Evolutionary conservation across 2,329 filamentous ascomycete species (phyloP), one percentile per base, ranked within the genome.

Genomic region (Colletotrichum trifolii): DNA sequence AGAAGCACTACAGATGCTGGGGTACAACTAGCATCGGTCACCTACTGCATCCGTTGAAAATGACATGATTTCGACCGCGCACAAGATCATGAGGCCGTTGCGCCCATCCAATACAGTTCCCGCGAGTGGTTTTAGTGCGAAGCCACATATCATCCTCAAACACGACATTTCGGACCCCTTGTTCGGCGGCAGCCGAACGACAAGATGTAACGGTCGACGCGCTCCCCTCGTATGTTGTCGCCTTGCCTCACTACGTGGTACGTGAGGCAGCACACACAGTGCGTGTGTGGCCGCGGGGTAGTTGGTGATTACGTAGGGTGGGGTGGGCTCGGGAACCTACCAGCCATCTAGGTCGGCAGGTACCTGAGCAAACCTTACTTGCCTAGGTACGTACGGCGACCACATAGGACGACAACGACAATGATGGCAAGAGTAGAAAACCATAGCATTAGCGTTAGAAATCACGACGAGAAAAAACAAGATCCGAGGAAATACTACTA

Each of bases 61-160:
- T 49, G 48, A 52, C 57, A 42, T 58, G 34, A 54, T 53, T 40
- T 54, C 50, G 34, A 47, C 33, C 56, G 45, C 40, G 52, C 54
- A 52, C 38, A 48, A 48, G 52, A 65, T 56, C 58, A 62, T 48
- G 50, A 62, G 39, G 42, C 40, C 58, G 46, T 39, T 42, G 40
- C 38, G 34, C 50, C 49, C 38, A 43, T 60, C 49, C 45, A 34
- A 54, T 36, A 12, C 34, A 36, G 17, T 11, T 15, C 35, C 25
- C 25, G 25, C 25, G 25, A 25, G 25, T 25, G 25, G 25, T 4
- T 25, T 25, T 25, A 25, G 25, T 25, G 25, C 25, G 25, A 25
- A 25, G 25, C 25, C 25, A 25, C 25, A 25, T 5, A 25, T 25
- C 25, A 5, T 25, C 25, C 25, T 25, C 25, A 25, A 2, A 25